These are phyloP conservation scores for Arthrinium phaeospermum DNA, from an alignment of 2,329 filamentous ascomycete species.

Conservation along the genomic window DNA sequence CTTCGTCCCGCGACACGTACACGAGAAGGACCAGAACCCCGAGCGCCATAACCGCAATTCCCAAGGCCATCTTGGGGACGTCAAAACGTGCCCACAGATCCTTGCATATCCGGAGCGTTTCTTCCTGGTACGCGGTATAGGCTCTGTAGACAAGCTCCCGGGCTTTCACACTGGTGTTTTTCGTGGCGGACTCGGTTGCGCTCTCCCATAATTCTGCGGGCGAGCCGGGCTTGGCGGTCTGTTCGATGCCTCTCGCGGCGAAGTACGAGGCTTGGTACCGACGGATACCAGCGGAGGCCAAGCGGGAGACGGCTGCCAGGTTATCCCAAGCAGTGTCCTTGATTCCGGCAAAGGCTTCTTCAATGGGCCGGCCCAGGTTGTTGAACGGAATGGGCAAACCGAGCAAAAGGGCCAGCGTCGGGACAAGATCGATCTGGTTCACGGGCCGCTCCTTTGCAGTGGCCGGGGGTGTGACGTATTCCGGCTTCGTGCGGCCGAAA, in stretches of 20 bases:
- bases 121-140: slow-evolving; percentile 76
- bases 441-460: slow-evolving; percentile 79
- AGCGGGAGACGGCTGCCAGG: slow-evolving; percentile 75
- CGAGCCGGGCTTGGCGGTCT: slow-evolving; percentile 59
- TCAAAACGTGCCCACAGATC: slow-evolving; percentile 93
- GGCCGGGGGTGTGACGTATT: slow-evolving; percentile 62
- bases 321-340: slow-evolving; percentile 76
- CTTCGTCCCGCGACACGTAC: slow-evolving; percentile 69
- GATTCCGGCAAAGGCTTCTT: slow-evolving; percentile 84
- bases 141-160: slow-evolving; percentile 57
- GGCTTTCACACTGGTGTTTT: slow-evolving; percentile 45
- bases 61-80: slow-evolving; percentile 81
- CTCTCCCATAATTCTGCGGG: slow-evolving; percentile 64
- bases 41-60: slow-evolving; percentile 72
- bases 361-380: slow-evolving; percentile 89
- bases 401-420: slow-evolving; percentile 84
- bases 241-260: slow-evolving; percentile 70
- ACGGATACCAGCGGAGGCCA: slow-evolving; percentile 85
- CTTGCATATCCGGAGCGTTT: slow-evolving; percentile 81
- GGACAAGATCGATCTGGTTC: slow-evolving; percentile 92
- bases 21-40: slow-evolving; percentile 73
- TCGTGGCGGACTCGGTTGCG: slow-evolving; percentile 47
- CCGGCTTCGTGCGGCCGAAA: slow-evolving; percentile 77
- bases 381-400: slow-evolving; percentile 96
- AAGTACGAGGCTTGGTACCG: slow-evolving; percentile 89